A percentile compares a stretch with the other conserved stretches of the same genome.
Evolutionary conservation across 306 rosid genomes (phyloP).

Genomic region (Rubus idaeus): DNA sequence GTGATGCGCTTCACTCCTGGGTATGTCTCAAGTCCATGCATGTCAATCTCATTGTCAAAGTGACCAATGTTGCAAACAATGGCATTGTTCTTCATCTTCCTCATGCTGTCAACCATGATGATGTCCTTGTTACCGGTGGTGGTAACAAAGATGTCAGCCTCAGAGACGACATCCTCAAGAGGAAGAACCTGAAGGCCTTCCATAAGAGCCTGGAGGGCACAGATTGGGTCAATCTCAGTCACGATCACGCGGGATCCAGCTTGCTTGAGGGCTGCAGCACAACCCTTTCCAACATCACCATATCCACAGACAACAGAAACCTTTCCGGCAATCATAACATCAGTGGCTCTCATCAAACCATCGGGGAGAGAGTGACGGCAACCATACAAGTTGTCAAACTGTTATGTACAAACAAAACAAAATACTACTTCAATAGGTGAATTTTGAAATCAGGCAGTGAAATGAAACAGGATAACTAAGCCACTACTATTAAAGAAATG

Average conservation of each 20-base stretch:
- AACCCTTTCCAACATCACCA: constrained; percentile 99
- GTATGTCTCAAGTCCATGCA: constrained; percentile 70
- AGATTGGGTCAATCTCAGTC: constrained; percentile 94
- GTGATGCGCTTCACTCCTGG: constrained; percentile 86
- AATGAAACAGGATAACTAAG: neutral
- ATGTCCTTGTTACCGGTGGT: constrained; percentile 99
- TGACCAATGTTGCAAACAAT: constrained; percentile 96
- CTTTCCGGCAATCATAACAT: constrained; percentile 98
- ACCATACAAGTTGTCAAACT: constrained; percentile 97
- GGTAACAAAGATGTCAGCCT: constrained; percentile 86
- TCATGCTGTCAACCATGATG: constrained; percentile 78
- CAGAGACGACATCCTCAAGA: constrained; percentile 52
- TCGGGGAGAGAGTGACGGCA: constrained; percentile 99
- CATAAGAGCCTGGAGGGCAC: constrained; percentile 97
- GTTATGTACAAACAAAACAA: constrained; percentile 11
- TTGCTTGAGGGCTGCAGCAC: constrained; percentile 90
- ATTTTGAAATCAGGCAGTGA: neutral
- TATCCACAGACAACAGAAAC: constrained; percentile 79
- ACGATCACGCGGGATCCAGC: constrained; percentile 92
- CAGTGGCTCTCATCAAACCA: constrained; percentile 97
- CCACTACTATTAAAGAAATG: neutral
- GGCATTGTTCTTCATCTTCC: constrained; percentile 97
- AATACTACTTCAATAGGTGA: neutral
- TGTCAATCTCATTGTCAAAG: constrained; percentile 94
- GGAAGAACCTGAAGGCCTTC: constrained; percentile 83